These are phyloP conservation scores for Solanum peruvianum DNA, from an alignment of 257 asterid genomes.

Conservation along the genomic window DNA sequence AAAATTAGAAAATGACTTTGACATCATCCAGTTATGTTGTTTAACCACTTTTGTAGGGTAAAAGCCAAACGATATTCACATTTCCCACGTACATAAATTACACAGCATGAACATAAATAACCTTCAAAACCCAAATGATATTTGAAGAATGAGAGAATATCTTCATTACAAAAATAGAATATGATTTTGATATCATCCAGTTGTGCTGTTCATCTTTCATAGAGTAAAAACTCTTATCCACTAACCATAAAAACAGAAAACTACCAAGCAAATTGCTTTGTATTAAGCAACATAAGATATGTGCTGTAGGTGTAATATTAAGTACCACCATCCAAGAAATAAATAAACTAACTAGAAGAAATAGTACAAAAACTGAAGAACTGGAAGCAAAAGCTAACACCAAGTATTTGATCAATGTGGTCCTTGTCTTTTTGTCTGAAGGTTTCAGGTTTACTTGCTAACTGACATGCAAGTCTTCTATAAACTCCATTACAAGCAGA, in stretches of 20 bases:
- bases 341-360: neutral
- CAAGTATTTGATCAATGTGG: neutral
- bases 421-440: neutral
- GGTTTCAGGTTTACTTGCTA: neutral
- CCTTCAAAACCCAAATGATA: neutral
- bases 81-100: neutral
- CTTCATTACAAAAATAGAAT: neutral
- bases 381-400: neutral
- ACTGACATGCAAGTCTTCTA: neutral
- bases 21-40: neutral
- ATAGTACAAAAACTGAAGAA: neutral
- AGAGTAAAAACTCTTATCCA: neutral
- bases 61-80: neutral
- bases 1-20: neutral
- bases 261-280: neutral
- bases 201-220: neutral
- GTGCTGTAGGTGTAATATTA: neutral
- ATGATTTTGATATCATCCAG: neutral
- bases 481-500: neutral
- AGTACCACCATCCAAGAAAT: neutral
- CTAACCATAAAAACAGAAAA: neutral
- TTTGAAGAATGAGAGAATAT: neutral
- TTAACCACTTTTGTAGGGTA: neutral
- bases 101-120: neutral
- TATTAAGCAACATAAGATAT: neutral